Evolutionary conservation across 2,329 filamentous ascomycete species (phyloP), one percentile per base, ranked within the genome.

Genomic region (Cadophora gregata): DNA sequence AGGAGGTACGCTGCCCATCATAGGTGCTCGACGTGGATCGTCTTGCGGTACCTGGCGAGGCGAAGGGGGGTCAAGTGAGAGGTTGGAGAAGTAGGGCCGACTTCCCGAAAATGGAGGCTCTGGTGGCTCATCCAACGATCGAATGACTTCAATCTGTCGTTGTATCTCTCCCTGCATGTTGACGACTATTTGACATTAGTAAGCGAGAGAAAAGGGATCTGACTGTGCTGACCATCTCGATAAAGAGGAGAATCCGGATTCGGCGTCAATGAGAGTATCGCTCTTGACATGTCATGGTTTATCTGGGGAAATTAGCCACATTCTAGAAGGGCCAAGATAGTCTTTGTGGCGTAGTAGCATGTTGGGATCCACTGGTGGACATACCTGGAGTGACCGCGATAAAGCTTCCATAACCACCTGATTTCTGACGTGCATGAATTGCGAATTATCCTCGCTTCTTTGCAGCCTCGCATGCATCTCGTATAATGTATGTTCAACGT

Each of bases 31-130:
- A 67, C 93, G 89, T 63, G 88, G 87, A 67, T 97, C 95, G 75
- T 97, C 94, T 75, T 94, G 91, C 10, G 93, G 88, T 71, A 94
- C 81, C 79, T 97, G 94, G 69, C 93, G 89, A 24, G 95, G 95
- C 48, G 95, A 98, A 47, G 97, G 86, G 12, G 94, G 93, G 1
- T 94, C 92, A 27, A 92, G 75, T 5, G 81, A 79, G 63, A 83
- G 80, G 71, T 84, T 86, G 51, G 86, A 81, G 72, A 92, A 89
- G 78, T 89, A 92, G 58, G 86, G 84, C 69, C 88, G 88, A 67
- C 89, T 87, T 68, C 85, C 86, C 36, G 86, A 85, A 74, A 89
- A 85, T 58, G 87, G 81, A 67, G 83, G 83, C 66, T 96, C 93
- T 66, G 90, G 88, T 42, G 88, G 85, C 72, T 91, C 88, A 53